Percentiles rank a stretch among this genome's conserved stretches.
phyloP scores from a whole-genome alignment of 352 stramenopile genomes.

The Phytopythium oedochilum region DNA sequence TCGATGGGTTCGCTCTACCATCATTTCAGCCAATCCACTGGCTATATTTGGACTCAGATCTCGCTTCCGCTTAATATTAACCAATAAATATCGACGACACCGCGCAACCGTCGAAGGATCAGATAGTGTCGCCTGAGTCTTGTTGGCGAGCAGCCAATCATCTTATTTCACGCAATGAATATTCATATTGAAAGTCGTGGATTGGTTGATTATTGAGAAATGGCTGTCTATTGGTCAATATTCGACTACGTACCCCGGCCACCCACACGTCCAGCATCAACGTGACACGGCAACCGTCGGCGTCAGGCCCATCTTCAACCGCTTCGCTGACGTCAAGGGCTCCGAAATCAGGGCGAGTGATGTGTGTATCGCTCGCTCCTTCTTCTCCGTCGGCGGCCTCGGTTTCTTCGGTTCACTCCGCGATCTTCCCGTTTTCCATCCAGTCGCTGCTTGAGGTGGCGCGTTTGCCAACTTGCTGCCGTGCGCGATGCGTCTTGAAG shows the following conservation, averaged over 20 bases:
- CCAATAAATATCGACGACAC: not conserved
- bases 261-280: not conserved
- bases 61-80: no score
- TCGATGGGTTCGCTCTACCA: not conserved
- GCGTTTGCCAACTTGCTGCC: no score
- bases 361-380: not conserved
- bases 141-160: not conserved
- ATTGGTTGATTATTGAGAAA: not conserved
- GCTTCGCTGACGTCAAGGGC: not conserved
- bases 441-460: not conserved
- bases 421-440: not conserved
- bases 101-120: not conserved
- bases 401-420: not conserved
- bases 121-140: no score
- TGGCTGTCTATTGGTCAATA: not conserved
- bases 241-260: not conserved
- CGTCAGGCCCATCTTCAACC: not conserved
- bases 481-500: constrained; percentile 9
- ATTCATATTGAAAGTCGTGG: not conserved
- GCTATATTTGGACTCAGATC: not conserved
- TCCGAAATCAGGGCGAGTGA: no score
- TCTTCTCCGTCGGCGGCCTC: not conserved
- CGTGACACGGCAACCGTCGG: no score
- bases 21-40: not conserved
- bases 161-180: not conserved